Base-by-base conservation (phyloP, 106 monocot species). In the Apostasia shenzhenica region DNA sequence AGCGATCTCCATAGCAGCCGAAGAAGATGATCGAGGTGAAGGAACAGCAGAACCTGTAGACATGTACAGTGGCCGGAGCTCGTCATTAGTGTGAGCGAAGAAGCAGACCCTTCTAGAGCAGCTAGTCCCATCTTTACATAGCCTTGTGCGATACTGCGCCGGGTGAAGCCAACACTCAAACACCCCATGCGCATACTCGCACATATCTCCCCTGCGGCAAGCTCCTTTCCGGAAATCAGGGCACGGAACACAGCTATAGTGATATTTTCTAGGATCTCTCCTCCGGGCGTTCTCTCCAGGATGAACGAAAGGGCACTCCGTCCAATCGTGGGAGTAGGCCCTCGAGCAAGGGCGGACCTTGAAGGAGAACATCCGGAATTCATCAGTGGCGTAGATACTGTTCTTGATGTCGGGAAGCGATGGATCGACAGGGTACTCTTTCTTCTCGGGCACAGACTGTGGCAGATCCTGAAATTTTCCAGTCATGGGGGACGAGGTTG, bases 121-220 rank as follows among this genome's bases (percentile, higher is more conserved):
- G 54, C 37, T 68, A 40, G 42, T 68, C 1, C 67, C 67, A 42
- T 68, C 67, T 53, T 68, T 68, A 41, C 67, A 68, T 4, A 68
- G 67, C 54, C 67, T 53, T 10, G 67, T 68, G 52, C 67, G 67
- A 42, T 68, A 68, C 41, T 68, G 67, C 1, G 67, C 67, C 2
- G 67, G 67, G 67, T 68, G 67, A 43, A 68, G 67, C 67, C 67
- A 68, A 43, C 67, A 68, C 67, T 68, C 67, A 54, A 68, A 68
- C 43, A 68, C 67, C 37, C 67, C 67, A 42, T 68, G 67, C 3
- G 67, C 67, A 54, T 68, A 68, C 41, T 68, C 67, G 12, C 67
- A 68, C 54, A 68, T 41, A 42, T 68, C 67, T 42, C 54, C 67
- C 14, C 67, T 68, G 2, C 54, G 4, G 10, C 67, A 68, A 4